Evolutionary conservation across 2,329 filamentous ascomycete genomes (phyloP).

Genomic region (Phialophora macrospora): DNA sequence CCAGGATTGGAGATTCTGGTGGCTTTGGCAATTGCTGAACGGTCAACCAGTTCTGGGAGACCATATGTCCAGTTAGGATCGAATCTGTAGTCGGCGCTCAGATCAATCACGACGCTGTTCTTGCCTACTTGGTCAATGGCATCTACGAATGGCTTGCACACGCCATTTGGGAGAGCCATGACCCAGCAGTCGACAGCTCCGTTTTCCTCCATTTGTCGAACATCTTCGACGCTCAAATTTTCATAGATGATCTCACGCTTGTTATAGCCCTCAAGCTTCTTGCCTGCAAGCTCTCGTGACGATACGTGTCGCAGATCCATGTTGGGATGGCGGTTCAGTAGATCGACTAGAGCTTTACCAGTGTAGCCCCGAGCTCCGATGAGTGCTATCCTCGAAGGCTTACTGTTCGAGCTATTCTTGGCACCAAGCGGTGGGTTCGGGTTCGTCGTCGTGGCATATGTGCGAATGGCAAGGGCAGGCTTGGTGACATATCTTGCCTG

Average conservation of each 20-base stretch:
- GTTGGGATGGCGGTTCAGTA: conserved; percentile 85
- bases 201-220: conserved; percentile 79
- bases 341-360: conserved; percentile 83
- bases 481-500: conserved; percentile 34
- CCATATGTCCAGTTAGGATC: conserved; percentile 85
- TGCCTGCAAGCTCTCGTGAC: conserved; percentile 86
- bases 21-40: conserved; percentile 75
- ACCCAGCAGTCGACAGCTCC: conserved; percentile 94
- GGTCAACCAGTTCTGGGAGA: conserved; percentile 81
- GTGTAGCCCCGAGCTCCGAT: conserved; percentile 95
- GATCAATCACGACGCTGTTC: conserved; percentile 81
- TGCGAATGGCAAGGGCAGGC: conserved; percentile 45
- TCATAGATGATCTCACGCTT: conserved; percentile 94
- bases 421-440: conserved; percentile 88
- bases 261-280: conserved; percentile 84
- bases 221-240: conserved; percentile 84
- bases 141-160: conserved; percentile 92
- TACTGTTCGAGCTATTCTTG: conserved; percentile 83
- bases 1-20: conserved; percentile 90
- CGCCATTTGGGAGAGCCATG: conserved; percentile 93
- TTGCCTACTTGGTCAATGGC: conserved; percentile 74
- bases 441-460: conserved; percentile 64
- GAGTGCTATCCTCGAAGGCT: conserved; percentile 78
- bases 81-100: conserved; percentile 97
- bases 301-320: conserved; percentile 92